Evolutionary conservation across 2,329 filamentous ascomycete genomes (phyloP).

Genomic region (Penicillium italicum): DNA sequence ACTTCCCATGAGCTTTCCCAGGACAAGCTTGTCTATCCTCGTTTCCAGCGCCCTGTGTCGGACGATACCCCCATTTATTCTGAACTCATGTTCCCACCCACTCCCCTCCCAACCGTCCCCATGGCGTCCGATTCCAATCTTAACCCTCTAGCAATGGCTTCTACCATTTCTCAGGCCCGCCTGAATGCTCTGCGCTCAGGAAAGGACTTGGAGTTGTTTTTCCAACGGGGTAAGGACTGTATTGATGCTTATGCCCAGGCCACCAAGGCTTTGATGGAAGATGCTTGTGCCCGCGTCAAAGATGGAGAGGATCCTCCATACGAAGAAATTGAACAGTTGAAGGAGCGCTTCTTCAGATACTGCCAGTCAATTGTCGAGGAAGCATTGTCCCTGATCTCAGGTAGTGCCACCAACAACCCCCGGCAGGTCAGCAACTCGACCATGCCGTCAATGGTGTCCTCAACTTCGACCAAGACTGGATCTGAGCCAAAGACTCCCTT

Average conservation of each 20-base stretch:
- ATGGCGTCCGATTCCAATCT: slow-evolving; percentile 5
- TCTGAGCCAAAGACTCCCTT: not conserved
- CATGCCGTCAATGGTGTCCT: not conserved
- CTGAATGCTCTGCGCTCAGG: not conserved
- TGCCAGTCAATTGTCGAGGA: not conserved
- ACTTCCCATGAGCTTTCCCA: not conserved
- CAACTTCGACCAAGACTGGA: not conserved
- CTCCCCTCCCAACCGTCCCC: slow-evolving; percentile 13
- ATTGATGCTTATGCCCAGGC: slow-evolving; percentile 3
- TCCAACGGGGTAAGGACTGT: not conserved
- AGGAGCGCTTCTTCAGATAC: slow-evolving; percentile 25
- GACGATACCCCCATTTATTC: not conserved
- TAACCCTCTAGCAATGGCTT: not conserved
- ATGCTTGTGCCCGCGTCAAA: not conserved
- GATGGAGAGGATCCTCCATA: slow-evolving; percentile 1
- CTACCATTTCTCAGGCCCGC: not conserved
- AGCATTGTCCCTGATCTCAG: not conserved
- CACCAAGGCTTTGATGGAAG: slow-evolving; percentile 4
- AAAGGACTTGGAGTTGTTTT: not conserved
- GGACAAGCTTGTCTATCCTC: not conserved
- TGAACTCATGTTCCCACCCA: not conserved
- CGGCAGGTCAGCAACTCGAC: not conserved
- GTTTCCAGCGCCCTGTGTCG: not conserved
- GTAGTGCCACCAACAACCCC: not conserved
- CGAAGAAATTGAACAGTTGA: slow-evolving; percentile 4